These are phyloP conservation scores for Aureobasidium namibiae DNA, from an alignment of 2,329 filamentous ascomycete genomes.

Conservation along the genomic window DNA sequence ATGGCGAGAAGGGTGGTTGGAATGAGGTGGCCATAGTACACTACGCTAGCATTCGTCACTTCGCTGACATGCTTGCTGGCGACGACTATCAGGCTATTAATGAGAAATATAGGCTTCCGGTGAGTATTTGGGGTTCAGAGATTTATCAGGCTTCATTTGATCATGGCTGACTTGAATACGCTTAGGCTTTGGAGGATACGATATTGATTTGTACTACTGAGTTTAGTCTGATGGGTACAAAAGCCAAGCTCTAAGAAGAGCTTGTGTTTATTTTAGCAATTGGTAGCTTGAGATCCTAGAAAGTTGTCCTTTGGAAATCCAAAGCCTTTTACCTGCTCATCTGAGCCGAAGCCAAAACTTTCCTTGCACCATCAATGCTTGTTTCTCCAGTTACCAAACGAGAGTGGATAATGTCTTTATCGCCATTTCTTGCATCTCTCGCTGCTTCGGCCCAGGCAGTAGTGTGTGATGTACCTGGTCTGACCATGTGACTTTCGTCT, in stretches of 20 bases:
- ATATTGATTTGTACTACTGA: conserved; percentile 31
- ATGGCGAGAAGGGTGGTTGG: conserved; percentile 33
- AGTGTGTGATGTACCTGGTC: conserved; percentile 7
- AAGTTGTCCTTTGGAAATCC: background rate
- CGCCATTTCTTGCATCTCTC: background rate
- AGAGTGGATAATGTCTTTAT: background rate
- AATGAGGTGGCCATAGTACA: conserved; percentile 58
- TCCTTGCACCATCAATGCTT: background rate
- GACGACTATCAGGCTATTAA: conserved; percentile 54
- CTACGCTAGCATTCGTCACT: conserved; percentile 55
- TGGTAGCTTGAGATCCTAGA: background rate
- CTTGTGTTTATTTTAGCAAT: background rate
- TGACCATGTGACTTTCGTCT: conserved; percentile 29
- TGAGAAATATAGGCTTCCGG: conserved; percentile 41
- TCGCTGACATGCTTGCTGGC: conserved; percentile 52
- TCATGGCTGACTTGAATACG: background rate
- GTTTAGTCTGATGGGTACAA: conserved; percentile 13
- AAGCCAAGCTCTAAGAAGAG: background rate
- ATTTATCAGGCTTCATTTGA: too few species aligned
- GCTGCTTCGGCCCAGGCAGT: conserved; percentile 2
- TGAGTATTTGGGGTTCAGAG: conserved; percentile 18
- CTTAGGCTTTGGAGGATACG: conserved; percentile 24
- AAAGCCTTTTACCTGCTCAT: background rate
- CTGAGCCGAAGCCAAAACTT: background rate
- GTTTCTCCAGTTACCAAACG: background rate